A percentile compares a stretch with the other conserved stretches of the same genome.
Evolutionary conservation across 495 filamentous ascomycete genomes (phyloP).

Genomic region (Talaromyces liani): DNA sequence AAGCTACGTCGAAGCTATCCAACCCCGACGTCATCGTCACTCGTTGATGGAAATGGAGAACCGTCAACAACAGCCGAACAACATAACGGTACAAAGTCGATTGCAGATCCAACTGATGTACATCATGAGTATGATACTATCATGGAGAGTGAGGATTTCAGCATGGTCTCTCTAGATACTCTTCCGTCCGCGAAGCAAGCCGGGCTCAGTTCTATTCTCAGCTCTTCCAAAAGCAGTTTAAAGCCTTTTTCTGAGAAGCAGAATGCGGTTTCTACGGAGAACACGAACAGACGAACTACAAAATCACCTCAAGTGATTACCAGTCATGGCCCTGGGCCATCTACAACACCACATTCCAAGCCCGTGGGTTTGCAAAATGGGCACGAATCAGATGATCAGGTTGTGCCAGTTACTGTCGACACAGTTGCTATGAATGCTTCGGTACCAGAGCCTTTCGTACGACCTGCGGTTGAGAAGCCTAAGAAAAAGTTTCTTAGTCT

Average conservation of each 20-base stretch:
- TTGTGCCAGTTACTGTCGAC: background rate
- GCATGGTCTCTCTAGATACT: slow-evolving; percentile 50
- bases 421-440: background rate
- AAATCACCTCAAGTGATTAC: background rate
- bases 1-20: slow-evolving; percentile 29
- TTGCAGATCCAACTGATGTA: slow-evolving; percentile 32
- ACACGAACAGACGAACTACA: background rate
- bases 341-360: background rate
- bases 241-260: slow-evolving; percentile 23
- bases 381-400: background rate
- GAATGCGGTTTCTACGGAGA: slow-evolving; percentile 5
- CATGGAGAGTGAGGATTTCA: slow-evolving; percentile 54
- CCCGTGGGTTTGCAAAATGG: background rate
- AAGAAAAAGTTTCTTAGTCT: slow-evolving; percentile 24
- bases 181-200: slow-evolving; percentile 39
- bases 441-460: background rate
- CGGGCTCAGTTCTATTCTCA: slow-evolving; percentile 20
- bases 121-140: slow-evolving; percentile 47
- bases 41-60: slow-evolving; percentile 25
- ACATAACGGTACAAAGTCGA: slow-evolving; percentile 8
- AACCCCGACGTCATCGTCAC: slow-evolving; percentile 34
- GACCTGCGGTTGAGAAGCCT: background rate
- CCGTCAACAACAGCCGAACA: slow-evolving; percentile 2
- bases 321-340: background rate
- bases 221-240: slow-evolving; percentile 16